A percentile compares a stretch with the other conserved stretches of the same genome.
Conservation (phyloP, 495 filamentous ascomycete species). For the Hypoxylon lienhwacheense region DNA sequence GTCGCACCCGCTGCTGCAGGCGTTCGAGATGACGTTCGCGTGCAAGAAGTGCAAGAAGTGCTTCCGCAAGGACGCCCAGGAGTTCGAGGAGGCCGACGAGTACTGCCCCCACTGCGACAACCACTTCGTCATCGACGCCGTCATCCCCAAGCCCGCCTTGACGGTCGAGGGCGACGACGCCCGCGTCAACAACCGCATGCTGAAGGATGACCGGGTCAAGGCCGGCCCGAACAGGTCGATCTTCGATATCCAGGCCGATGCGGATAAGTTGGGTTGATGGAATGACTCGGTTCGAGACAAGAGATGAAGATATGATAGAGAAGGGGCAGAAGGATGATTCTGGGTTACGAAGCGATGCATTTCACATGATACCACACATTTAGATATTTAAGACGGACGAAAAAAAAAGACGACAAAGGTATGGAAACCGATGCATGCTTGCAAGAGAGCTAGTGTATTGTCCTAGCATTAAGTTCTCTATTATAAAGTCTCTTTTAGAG, state of each 20-base stretch:
- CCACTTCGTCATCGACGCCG: conserved; percentile 89
- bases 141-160: conserved; percentile 75
- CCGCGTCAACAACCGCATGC: conserved; percentile 81
- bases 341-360: conserved; percentile 33
- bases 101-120: conserved; percentile 99
- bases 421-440: conserved; percentile 25
- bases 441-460: conserved; percentile 21
- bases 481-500: conserved; percentile 7
- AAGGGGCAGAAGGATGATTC: conserved; percentile 5
- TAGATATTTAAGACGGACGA: conserved; percentile 22
- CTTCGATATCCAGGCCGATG: conserved; percentile 70
- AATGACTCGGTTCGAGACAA: no score
- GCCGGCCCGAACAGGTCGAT: conserved; percentile 62
- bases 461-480: conserved; percentile 8
- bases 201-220: conserved; percentile 86
- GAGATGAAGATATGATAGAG: neutral
- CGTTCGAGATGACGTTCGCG: conserved; percentile 85
- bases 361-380: conserved; percentile 42
- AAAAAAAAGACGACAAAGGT: conserved; percentile 10
- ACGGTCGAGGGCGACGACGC: conserved; percentile 89
- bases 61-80: conserved; percentile 87
- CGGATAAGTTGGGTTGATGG: conserved; percentile 72
- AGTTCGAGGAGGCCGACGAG: conserved; percentile 97
- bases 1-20: conserved; percentile 71
- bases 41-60: conserved; percentile 99